phyloP scores from a whole-genome alignment of 805 yeast genomes.

The Citeromyces matritensis region DNA sequence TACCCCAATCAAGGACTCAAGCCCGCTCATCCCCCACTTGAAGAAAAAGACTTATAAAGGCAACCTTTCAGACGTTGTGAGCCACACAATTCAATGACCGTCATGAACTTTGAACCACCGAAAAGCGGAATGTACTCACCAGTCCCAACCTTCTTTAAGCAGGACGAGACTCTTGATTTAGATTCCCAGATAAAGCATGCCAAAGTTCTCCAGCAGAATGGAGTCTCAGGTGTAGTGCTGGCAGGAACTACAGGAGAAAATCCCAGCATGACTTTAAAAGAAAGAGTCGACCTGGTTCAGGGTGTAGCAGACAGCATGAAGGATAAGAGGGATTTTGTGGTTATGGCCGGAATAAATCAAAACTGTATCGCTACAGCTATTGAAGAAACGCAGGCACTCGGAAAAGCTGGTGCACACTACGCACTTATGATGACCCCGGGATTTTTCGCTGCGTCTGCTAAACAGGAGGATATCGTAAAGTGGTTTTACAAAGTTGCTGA shows the following conservation, averaged over 20 bases:
- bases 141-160: slow-evolving; percentile 35
- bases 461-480: slow-evolving; percentile 29
- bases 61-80: too few relatives aligned
- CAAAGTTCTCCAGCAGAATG: slow-evolving; percentile 21
- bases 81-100: too few relatives aligned
- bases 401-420: slow-evolving; percentile 20
- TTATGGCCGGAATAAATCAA: slow-evolving; percentile 34
- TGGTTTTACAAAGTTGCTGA: slow-evolving; percentile 29
- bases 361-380: slow-evolving; percentile 28
- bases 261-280: slow-evolving; percentile 29
- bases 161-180: slow-evolving; percentile 23
- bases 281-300: slow-evolving; percentile 20
- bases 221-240: slow-evolving; percentile 30
- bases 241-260: slow-evolving; percentile 45
- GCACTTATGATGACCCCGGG: slow-evolving; percentile 27
- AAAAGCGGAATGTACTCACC: slow-evolving; percentile 34
- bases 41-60: too few relatives aligned
- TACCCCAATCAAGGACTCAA: too few relatives aligned
- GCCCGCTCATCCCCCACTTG: too few relatives aligned
- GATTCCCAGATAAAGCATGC: slow-evolving; percentile 31
- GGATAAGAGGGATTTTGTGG: slow-evolving; percentile 20
- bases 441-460: slow-evolving; percentile 29
- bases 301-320: slow-evolving; percentile 20
- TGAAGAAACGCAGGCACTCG: slow-evolving; percentile 19
- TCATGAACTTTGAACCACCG: too few relatives aligned